Conservation (phyloP, 768 basidiomycete species). For the Podaxis mareebaensis region DNA sequence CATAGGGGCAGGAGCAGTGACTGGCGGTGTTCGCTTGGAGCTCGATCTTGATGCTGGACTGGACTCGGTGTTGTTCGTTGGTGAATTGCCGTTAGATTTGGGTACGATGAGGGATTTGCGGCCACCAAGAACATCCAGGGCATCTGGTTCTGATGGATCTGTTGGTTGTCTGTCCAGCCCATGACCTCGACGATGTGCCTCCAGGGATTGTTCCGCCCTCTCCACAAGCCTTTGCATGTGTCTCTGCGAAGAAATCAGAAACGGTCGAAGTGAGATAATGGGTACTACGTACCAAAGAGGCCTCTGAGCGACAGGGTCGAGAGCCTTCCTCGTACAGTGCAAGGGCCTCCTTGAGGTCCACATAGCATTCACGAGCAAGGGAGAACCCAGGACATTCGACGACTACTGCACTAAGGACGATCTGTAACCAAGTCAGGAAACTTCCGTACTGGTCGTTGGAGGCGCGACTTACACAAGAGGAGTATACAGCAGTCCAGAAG, state of each 20-base stretch:
- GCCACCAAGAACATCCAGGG: slow-evolving; percentile 39
- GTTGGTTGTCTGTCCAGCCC: slow-evolving; percentile 3
- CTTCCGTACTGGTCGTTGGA: background rate
- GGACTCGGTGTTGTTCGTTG: slow-evolving; percentile 17
- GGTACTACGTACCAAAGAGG: slow-evolving; percentile 7
- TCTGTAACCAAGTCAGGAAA: slow-evolving; percentile 32
- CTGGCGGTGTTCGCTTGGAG: slow-evolving; percentile 20
- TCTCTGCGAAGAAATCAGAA: background rate
- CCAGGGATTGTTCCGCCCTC: slow-evolving; percentile 10
- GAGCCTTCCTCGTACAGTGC: slow-evolving; percentile 46
- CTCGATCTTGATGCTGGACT: slow-evolving; percentile 1
- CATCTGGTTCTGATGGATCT: slow-evolving; percentile 29
- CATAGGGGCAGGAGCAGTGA: slow-evolving; percentile 26
- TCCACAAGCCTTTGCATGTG: slow-evolving; percentile 15
- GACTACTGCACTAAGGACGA: slow-evolving; percentile 47
- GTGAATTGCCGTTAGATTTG: slow-evolving; percentile 30
- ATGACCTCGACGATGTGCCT: slow-evolving; percentile 6
- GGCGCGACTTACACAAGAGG: slow-evolving; percentile 43
- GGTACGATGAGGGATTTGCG: slow-evolving; percentile 35
- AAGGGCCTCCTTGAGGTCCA: slow-evolving; percentile 37
- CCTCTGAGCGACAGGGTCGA: slow-evolving; percentile 19
- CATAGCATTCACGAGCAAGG: slow-evolving; percentile 39
- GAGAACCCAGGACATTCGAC: slow-evolving; percentile 46
- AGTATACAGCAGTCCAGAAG: slow-evolving; percentile 53
- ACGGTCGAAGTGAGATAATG: background rate